Percentiles rank a stretch among this genome's conserved stretches.
Conservation (phyloP, 106 monocot species). For the Dendrobium catenatum region DNA sequence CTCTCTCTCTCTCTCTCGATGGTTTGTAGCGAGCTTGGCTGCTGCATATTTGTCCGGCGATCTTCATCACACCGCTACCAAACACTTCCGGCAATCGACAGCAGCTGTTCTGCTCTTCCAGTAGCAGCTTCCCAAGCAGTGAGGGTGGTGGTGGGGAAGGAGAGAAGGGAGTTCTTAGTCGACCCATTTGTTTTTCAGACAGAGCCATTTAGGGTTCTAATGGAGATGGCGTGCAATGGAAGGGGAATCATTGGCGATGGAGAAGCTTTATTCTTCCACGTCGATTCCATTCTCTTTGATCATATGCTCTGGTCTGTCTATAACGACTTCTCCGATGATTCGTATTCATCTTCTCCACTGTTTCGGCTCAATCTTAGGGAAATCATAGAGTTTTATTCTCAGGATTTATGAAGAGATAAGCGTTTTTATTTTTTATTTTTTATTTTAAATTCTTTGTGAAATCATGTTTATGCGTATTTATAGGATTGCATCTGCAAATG, state of each 20-base stretch:
- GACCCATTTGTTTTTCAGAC: conserved; percentile 48
- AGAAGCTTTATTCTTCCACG: conserved; percentile 45
- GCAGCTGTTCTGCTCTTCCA: not conserved
- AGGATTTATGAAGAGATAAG: conserved; percentile 23
- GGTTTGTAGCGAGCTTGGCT: conserved; percentile 15
- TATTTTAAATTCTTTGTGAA: not conserved
- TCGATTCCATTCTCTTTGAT: conserved; percentile 73
- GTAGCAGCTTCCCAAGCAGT: conserved; percentile 18
- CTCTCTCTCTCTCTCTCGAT: not conserved
- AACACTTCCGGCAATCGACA: conserved; percentile 17
- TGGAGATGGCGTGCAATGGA: conserved; percentile 35
- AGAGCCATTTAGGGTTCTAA: conserved; percentile 46
- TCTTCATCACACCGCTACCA: conserved; percentile 37
- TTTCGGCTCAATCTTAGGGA: conserved; percentile 52
- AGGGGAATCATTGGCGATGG: not conserved
- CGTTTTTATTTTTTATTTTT: not conserved
- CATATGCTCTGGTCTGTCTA: conserved; percentile 72
- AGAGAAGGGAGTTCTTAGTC: conserved; percentile 62
- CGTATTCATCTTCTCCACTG: conserved; percentile 20
- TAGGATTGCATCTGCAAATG: not conserved
- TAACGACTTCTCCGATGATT: conserved; percentile 22
- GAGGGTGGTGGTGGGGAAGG: conserved; percentile 73
- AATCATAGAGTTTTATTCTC: conserved; percentile 75
- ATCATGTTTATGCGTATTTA: not conserved
- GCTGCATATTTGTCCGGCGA: conserved; percentile 50